phyloP scores from a whole-genome alignment of 148 eudicot genomes.

The Euryodendron excelsum region DNA sequence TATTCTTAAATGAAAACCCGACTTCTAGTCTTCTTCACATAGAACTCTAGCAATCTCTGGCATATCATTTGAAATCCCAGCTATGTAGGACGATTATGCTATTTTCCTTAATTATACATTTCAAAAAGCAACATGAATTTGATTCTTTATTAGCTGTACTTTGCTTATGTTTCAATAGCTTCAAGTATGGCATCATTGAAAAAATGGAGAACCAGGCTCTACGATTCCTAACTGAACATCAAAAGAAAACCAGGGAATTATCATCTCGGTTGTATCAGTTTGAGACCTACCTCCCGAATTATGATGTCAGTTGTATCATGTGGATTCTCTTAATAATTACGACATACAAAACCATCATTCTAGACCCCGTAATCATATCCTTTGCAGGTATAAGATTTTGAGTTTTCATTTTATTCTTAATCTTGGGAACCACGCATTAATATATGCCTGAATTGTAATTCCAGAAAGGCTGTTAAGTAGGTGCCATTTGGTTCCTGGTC shows the following conservation, averaged over 20 bases:
- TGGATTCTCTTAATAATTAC: background rate
- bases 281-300: constrained; percentile 4
- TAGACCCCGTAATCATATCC: background rate
- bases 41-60: background rate
- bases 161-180: background rate
- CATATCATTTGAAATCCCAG: background rate
- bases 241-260: background rate
- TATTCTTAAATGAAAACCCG: background rate
- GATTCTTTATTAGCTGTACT: background rate
- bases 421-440: background rate
- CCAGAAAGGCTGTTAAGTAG: background rate
- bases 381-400: background rate
- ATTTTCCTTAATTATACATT: no score
- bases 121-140: background rate
- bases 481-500: background rate
- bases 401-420: background rate
- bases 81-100: no score
- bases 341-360: background rate
- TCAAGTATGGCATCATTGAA: background rate
- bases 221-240: background rate
- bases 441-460: background rate
- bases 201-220: background rate
- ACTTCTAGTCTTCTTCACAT: no score
- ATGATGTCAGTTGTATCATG: background rate
- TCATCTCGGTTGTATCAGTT: background rate